These are phyloP conservation scores for Phytophthora colocasiae DNA, from an alignment of 352 stramenopile genomes.

Conservation along the genomic window DNA sequence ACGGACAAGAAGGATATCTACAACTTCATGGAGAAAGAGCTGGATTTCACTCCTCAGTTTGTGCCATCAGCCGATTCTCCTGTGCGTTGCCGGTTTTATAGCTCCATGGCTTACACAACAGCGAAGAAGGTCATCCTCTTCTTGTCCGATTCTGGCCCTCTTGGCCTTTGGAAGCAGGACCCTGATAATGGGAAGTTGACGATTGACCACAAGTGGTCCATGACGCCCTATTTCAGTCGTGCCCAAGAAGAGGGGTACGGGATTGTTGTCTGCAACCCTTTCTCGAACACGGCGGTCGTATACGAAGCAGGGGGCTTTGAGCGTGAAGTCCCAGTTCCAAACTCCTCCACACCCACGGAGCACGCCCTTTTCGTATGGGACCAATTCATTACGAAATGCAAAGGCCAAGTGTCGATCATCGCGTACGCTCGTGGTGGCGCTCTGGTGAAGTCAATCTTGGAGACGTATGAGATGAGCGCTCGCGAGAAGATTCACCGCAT, in stretches of 20 bases:
- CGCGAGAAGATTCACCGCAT: conserved; percentile 86
- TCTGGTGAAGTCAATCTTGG: conserved; percentile 85
- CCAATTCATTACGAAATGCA: conserved; percentile 80
- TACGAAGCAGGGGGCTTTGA: conserved; percentile 91
- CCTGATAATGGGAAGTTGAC: conserved; percentile 58
- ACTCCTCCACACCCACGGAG: conserved; percentile 85
- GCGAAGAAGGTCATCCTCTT: conserved; percentile 91
- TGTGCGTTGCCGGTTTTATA: conserved; percentile 88
- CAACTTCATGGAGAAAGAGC: conserved; percentile 85
- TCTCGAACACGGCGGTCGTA: conserved; percentile 87
- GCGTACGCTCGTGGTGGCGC: conserved; percentile 83
- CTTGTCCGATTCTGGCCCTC: conserved; percentile 83
- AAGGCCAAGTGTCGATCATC: conserved; percentile 87
- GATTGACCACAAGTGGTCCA: conserved; percentile 89
- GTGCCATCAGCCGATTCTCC: conserved; percentile 87
- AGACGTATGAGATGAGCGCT: conserved; percentile 75
- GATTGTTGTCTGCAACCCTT: conserved; percentile 89
- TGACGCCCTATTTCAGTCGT: conserved; percentile 85
- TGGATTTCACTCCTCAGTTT: conserved; percentile 88
- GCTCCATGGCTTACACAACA: conserved; percentile 87
- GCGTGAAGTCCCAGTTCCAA: conserved; percentile 84
- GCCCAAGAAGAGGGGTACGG: conserved; percentile 89
- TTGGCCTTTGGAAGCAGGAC: conserved; percentile 89
- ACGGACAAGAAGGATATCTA: conserved; percentile 85
- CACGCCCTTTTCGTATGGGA: conserved; percentile 92